Base-by-base conservation (phyloP, 208 protist species). In the Tritrichomonas foetus region DNA sequence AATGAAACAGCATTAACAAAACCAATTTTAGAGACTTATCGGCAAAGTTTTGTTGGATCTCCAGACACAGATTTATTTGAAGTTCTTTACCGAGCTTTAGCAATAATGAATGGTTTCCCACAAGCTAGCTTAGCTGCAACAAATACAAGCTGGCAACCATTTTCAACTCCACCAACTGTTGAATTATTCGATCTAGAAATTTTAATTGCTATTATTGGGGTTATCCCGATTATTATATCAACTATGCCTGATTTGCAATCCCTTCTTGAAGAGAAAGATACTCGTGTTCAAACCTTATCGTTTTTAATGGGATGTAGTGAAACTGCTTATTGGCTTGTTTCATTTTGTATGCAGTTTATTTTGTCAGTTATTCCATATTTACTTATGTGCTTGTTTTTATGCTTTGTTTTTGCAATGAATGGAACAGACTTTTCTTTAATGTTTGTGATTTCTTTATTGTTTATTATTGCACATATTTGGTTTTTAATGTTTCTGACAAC, bases 291-390 rank as follows among this genome's bases (percentile, higher is more conserved):
- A n/a, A 22, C 47, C 33, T 20, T 89, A 0, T n/a, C 27, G 0
- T 89, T 89, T n/a, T 57, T 89, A 20, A 89, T 89, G 78, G 78
- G 78, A 33, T 61, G 41, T 13, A 89, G 47, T 57, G 78, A 89
- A 57, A 30, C 30, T 53, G 47, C 41, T 55, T 89, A 89, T 89
- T 89, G 41, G 47, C 20, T 89, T n/a, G 16, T 36, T 39, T 27
- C 14, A 44, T 57, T 89, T 5, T 57, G 33, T 27, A 89, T 20
- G 5, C 41, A 33, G n/a, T 53, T 89, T 39, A 33, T 53, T 39
- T 39, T 57, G 16, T 39, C 47, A 33, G 33, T 89, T 16, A 16
- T 89, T 11, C 11, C 16, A 27, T 89, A 89, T 36, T 20, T 89
- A 20, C 0, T 25, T 16, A n/a, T 89, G 3, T 27, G 16, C 20